Conservation (phyloP, 768 basidiomycete genomes). For the Leccinum disarticulatum region DNA sequence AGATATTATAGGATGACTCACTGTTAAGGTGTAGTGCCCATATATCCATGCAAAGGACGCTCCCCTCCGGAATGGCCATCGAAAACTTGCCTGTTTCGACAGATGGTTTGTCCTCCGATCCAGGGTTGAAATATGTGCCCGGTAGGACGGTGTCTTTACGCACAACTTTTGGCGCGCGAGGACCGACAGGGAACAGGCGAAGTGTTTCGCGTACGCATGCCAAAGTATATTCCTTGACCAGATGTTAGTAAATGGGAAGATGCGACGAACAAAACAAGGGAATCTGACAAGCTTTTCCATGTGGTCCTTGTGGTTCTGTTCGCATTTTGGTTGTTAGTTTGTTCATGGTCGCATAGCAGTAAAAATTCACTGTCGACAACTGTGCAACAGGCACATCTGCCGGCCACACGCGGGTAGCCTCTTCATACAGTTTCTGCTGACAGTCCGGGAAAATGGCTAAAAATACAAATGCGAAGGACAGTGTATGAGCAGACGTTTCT, state of each 20-base stretch:
- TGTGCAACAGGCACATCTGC: slow-evolving; percentile 27
- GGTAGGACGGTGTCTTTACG: slow-evolving; percentile 36
- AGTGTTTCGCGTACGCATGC: slow-evolving; percentile 49
- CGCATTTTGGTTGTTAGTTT: too few relatives aligned
- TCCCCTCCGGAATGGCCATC: slow-evolving; percentile 41
- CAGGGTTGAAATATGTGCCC: slow-evolving; percentile 34
- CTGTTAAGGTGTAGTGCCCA: slow-evolving; percentile 46
- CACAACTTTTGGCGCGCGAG: slow-evolving; percentile 38
- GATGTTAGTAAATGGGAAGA: too few relatives aligned
- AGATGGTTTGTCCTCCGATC: slow-evolving; percentile 7
- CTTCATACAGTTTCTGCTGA: slow-evolving; percentile 47
- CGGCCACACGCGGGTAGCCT: slow-evolving; percentile 42
- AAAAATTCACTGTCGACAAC: too few relatives aligned
- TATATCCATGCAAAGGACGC: slow-evolving; percentile 41
- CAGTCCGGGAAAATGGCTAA: slow-evolving; percentile 51
- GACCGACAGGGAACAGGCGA: slow-evolving; percentile 40
- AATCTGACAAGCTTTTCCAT: slow-evolving; percentile 37
- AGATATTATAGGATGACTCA: slow-evolving; percentile 23
- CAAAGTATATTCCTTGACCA: slow-evolving; percentile 39
- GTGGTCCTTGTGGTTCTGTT: slow-evolving; percentile 41
- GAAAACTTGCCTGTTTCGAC: slow-evolving; percentile 31
- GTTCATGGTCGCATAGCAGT: too few relatives aligned
- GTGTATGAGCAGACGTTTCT: slow-evolving; percentile 50
- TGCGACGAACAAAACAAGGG: not conserved
- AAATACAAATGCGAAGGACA: slow-evolving; percentile 42